Percentiles rank a stretch among this genome's conserved stretches.
Conservation (phyloP, 2,329 filamentous ascomycete species). For the Aspergillus latus region DNA sequence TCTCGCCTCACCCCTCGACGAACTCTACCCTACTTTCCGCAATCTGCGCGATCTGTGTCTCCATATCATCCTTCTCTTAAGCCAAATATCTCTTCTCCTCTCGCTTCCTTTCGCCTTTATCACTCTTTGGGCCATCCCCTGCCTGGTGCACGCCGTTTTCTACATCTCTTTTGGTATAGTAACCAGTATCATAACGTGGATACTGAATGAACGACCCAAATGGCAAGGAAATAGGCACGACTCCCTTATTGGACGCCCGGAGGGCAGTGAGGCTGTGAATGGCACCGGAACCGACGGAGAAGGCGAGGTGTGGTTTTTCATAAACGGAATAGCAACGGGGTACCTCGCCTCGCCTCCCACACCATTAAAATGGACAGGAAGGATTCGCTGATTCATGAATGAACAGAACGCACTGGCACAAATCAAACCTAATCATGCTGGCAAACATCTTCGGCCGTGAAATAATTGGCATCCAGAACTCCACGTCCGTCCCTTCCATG, state of each 20-base stretch:
- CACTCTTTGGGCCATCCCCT: not conserved
- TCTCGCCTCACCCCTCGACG: not conserved
- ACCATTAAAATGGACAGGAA: too few relatives aligned
- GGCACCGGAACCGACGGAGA: not conserved
- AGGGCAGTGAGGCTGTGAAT: not conserved
- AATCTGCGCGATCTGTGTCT: conserved; percentile 1
- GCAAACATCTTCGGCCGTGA: conserved; percentile 5
- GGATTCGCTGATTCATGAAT: not conserved
- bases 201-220: not conserved
- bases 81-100: not conserved
- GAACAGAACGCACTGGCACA: conserved; percentile 2
- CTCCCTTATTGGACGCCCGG: not conserved
- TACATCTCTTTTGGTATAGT: not conserved
- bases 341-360: not conserved
- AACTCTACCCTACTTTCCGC: conserved; percentile 1
- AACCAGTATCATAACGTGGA: not conserved
- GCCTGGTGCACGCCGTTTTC: not conserved
- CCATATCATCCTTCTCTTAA: not conserved
- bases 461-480: conserved; percentile 10
- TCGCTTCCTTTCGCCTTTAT: not conserved
- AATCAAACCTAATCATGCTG: conserved; percentile 1
- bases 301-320: conserved; percentile 8
- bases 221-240: not conserved
- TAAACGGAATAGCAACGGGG: conserved; percentile 9
- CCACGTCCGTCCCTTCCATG: not conserved